Evolutionary conservation across 805 yeast genomes (phyloP), one percentile per base, ranked within the genome.

Genomic region (Yamadazyma insecticola): DNA sequence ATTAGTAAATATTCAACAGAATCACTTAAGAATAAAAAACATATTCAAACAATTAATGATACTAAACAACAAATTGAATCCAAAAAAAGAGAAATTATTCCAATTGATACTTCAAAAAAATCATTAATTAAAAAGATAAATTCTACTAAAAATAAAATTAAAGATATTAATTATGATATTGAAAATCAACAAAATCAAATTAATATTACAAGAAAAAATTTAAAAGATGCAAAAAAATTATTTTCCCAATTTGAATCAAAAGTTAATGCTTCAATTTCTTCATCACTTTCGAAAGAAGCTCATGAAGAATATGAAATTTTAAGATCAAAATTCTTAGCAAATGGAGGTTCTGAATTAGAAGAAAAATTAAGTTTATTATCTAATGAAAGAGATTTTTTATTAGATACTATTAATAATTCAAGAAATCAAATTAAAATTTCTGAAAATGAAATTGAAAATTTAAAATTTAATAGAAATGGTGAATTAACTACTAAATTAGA

Each of bases 261-360:
- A 21, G 38, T 52, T 1, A 26, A 33, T 12, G 23, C 43, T 20
- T 30, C 44, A 8, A 37, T 40, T 10, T 41, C 40, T 12, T 40
- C 45, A n/a, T 25, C 24, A 11, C 29, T 43, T 21, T 21, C 45
- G 2, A 18, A 32, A 2, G 76, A 67, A 8, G 81, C 75, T 29
- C 60, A 74, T 24, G 53, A 58, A 17, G 78, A 76, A 26, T 87
- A 86, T 51, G 76, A 77, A 24, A 15, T 35, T 1, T 57, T 86
- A 35, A 72, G 84, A 48, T 75, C 73, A 22, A 41, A 62, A 30
- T 85, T 72, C 44, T 55, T 83, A 31, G 60, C 74, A 19, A 57
- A 59, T 21, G 72, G 68, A 0, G 87, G 86, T 11, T 75, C 81
- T 11, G 64, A 72, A 26, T 44, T 68, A n/a, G 75, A 78, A 43